Evolutionary conservation across 2,329 filamentous ascomycete genomes (phyloP), one percentile per base, ranked within the genome.

Genomic region (Orbilia oligospora): DNA sequence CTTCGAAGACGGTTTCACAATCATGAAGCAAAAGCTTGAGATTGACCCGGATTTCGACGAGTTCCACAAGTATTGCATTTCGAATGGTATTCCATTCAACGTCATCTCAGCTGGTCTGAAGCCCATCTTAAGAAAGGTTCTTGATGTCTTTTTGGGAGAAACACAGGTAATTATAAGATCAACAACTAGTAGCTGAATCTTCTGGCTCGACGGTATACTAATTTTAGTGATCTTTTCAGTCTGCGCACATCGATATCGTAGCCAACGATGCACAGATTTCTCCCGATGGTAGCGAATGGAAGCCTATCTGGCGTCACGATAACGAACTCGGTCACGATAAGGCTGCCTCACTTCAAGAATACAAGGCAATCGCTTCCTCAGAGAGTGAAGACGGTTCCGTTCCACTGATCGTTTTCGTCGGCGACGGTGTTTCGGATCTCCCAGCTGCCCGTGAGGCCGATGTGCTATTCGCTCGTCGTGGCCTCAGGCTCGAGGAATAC

Each of bases 91-190:
- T 48, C 89, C 90, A 0, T 92, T 92, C 85, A 91, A 91, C 81
- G 88, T 92, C 73, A 92, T 92, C 82, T 91, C 89, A 18, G 90
- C 90, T 2, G 90, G 90, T 0, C 84, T 92, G 22, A 91, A 91
- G 83, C 90, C 90, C 0, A 87, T 92, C 10, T 83, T 92, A 12
- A 84, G 88, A 8, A 86, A 85, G 69, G 90, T 91, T 0, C 85
- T 92, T 30, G 89, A 92, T 81, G 87, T 88, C 14, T 91, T 91
- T 84, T 84, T 92, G 3, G 90, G 90, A 48, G 88, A 90, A 82
- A 87, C 90, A 76, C 85, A 86, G 67, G 81, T 83, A n/a, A n/a
- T n/a, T n/a, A n/a, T n/a, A 75, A 20, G 67, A 41, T 36, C 30
- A 14, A 6, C 36, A 22, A 24, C 12, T 16, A 5, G 5, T 41